A percentile compares a stretch with the other conserved stretches of the same genome.
These are phyloP conservation scores for Petasospora fabianii DNA, from an alignment of 1,139 yeast genomes.

Conservation along the genomic window DNA sequence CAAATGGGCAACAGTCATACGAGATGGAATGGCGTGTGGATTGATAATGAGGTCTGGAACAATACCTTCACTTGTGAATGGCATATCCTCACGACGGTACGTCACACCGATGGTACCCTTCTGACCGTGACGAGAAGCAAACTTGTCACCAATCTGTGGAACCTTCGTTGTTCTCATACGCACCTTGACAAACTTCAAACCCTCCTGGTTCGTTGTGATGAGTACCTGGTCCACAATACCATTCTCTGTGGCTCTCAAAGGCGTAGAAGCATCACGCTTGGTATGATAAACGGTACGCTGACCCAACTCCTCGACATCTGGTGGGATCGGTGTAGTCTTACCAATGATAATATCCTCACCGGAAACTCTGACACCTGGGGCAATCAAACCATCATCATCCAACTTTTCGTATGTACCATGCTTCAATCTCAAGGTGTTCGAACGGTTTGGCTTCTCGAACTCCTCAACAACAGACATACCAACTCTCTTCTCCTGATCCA, in stretches of 20 bases:
- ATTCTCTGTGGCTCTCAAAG: slow-evolving; percentile 91
- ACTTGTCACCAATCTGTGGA: slow-evolving; percentile 98
- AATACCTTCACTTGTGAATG: slow-evolving; percentile 92
- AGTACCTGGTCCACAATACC: slow-evolving; percentile 98
- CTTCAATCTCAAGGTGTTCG: slow-evolving; percentile 89
- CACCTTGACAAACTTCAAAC: slow-evolving; percentile 93
- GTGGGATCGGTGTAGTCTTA: slow-evolving; percentile 97
- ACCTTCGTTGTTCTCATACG: slow-evolving; percentile 98
- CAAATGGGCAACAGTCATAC: slow-evolving; percentile 99
- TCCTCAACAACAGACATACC: slow-evolving; percentile 98
- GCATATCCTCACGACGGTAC: slow-evolving; percentile 98
- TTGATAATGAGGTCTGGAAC: slow-evolving; percentile 96
- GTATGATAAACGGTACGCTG: slow-evolving; percentile 98
- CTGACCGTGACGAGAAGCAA: slow-evolving; percentile 99
- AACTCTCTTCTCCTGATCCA: slow-evolving; percentile 97
- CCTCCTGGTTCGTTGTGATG: slow-evolving; percentile 96
- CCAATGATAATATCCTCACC: slow-evolving; percentile 99
- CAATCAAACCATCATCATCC: slow-evolving; percentile 96
- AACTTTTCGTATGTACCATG: slow-evolving; percentile 97
- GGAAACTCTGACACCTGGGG: slow-evolving; percentile 97
- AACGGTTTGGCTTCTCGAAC: slow-evolving; percentile 92
- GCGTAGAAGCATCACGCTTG: slow-evolving; percentile 97
- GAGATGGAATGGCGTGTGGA: slow-evolving; percentile 99
- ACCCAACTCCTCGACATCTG: slow-evolving; percentile 96
- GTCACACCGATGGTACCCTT: slow-evolving; percentile 99